These are phyloP conservation scores for Lentinula aciculospora DNA, from an alignment of 768 basidiomycete genomes.

Conservation along the genomic window DNA sequence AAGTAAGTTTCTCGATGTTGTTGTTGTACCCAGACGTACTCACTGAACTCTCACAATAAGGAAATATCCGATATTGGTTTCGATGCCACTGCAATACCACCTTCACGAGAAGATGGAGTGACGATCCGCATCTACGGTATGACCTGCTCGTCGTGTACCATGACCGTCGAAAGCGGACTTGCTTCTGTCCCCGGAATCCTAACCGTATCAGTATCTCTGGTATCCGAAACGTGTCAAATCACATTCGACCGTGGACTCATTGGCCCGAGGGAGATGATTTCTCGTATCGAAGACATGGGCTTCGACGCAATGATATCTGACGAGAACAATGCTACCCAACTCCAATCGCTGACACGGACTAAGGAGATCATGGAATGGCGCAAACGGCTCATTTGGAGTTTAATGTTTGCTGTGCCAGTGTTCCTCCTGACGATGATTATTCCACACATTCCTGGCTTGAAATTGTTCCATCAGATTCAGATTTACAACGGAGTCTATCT, in stretches of 20 bases:
- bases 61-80: constrained; percentile 94
- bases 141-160: constrained; percentile 82
- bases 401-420: constrained; percentile 85
- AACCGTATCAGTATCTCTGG: constrained; percentile 66
- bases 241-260: constrained; percentile 69
- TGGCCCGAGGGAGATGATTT: constrained; percentile 84
- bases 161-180: constrained; percentile 69
- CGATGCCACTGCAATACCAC: constrained; percentile 74
- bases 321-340: constrained; percentile 75
- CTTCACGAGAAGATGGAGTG: constrained; percentile 57
- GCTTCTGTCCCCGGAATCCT: constrained; percentile 66
- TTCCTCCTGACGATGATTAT: constrained; percentile 89
- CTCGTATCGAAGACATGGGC: constrained; percentile 81
- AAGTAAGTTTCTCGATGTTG: constrained; percentile 38
- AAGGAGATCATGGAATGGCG: constrained; percentile 94
- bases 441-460: constrained; percentile 59
- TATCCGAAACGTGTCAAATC: constrained; percentile 71
- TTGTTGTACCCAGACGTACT: constrained; percentile 4
- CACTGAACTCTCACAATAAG: constrained; percentile 34
- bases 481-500: constrained; percentile 70
- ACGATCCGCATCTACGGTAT: constrained; percentile 85
- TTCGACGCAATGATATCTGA: constrained; percentile 86
- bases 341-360: constrained; percentile 78
- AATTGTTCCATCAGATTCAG: constrained; percentile 39
- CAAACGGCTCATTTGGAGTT: constrained; percentile 64